Conservation (phyloP, 2,329 filamentous ascomycete species). For the Ceratocystis huliohia region DNA sequence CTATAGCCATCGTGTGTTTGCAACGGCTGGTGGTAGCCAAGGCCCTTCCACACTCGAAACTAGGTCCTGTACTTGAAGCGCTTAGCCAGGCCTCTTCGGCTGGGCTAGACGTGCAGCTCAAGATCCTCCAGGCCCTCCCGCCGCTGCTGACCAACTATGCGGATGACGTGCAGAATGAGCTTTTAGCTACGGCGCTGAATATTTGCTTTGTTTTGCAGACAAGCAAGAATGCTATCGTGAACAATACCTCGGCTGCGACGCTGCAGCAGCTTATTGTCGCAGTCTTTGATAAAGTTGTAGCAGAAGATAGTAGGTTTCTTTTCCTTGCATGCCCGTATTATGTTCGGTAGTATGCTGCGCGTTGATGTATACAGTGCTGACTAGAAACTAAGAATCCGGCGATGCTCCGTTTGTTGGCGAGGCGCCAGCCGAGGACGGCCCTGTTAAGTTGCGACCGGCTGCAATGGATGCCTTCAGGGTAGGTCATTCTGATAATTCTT, state of each 20-base stretch:
- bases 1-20: constrained; percentile 75
- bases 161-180: constrained; percentile 62
- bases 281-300: constrained; percentile 80
- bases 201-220: constrained; percentile 85
- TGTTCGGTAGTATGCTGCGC: neutral
- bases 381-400: constrained; percentile 28
- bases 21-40: constrained; percentile 75
- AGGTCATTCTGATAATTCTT: constrained; percentile 22
- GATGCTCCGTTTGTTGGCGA: constrained; percentile 51
- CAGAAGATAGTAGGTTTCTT: constrained; percentile 57
- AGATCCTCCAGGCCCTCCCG: constrained; percentile 84
- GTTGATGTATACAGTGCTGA: neutral
- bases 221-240: constrained; percentile 86
- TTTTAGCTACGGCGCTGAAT: constrained; percentile 71
- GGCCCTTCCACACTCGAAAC: constrained; percentile 62
- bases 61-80: constrained; percentile 79
- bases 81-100: constrained; percentile 74
- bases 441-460: constrained; percentile 56
- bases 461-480: constrained; percentile 76
- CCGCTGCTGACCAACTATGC: constrained; percentile 85
- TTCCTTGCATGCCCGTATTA: neutral
- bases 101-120: constrained; percentile 79
- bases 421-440: constrained; percentile 51
- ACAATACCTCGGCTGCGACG: constrained; percentile 92
- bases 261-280: constrained; percentile 85